Conservation (phyloP, 2,329 filamentous ascomycete genomes). For the Colletotrichum scovillei region DNA sequence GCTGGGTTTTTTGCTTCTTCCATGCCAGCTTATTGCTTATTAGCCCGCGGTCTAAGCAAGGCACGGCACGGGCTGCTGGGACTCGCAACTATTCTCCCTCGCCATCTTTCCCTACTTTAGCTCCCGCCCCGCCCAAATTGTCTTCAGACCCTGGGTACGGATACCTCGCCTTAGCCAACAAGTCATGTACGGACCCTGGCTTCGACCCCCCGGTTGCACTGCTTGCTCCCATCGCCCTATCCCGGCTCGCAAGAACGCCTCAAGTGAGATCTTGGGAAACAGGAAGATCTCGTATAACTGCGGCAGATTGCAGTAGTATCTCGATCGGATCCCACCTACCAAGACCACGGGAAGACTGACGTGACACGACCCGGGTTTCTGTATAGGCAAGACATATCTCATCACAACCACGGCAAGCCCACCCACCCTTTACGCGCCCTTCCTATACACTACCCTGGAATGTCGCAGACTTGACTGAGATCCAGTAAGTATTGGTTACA, state of each 20-base stretch:
- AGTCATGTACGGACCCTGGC: background rate
- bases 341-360: slow-evolving; percentile 34
- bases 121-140: slow-evolving; percentile 2
- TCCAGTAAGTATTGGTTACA: slow-evolving; percentile 38
- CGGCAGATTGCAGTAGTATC: slow-evolving; percentile 38
- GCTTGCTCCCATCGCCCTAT: slow-evolving; percentile 14
- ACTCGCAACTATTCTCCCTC: slow-evolving; percentile 21
- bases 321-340: slow-evolving; percentile 37
- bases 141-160: background rate
- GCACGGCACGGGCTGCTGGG: background rate
- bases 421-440: slow-evolving; percentile 30
- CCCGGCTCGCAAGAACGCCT: slow-evolving; percentile 26
- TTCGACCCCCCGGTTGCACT: slow-evolving; percentile 16
- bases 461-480: slow-evolving; percentile 38
- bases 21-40: slow-evolving; percentile 26
- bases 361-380: slow-evolving; percentile 35
- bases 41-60: background rate
- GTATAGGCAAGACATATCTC: slow-evolving; percentile 35
- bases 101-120: slow-evolving; percentile 16
- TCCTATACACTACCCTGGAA: slow-evolving; percentile 32
- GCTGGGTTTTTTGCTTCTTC: slow-evolving; percentile 34
- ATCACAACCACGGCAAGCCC: slow-evolving; percentile 31
- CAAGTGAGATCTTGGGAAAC: slow-evolving; percentile 33
- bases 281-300: slow-evolving; percentile 39
- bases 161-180: slow-evolving; percentile 9